A percentile compares a stretch with the other conserved stretches of the same genome.
Evolutionary conservation across 306 rosid species (phyloP).

Genomic region (Medicago ruthenica): DNA sequence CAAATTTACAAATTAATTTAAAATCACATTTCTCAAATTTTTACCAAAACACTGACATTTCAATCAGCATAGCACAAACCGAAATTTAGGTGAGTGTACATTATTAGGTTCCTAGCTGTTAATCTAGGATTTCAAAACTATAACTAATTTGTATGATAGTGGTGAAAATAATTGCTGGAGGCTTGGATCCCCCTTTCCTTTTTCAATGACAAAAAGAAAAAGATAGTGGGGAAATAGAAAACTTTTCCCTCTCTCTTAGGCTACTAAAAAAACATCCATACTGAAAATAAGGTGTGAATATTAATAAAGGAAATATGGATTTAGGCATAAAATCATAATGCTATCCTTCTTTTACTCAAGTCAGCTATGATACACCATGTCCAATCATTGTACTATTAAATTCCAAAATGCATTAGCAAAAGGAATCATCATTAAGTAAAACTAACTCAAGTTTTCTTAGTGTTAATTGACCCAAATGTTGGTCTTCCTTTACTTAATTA

Average conservation of each 20-base stretch:
- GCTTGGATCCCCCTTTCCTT: constrained; percentile 27
- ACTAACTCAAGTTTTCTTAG: constrained; percentile 13
- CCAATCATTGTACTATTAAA: constrained; percentile 41
- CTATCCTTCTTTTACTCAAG: constrained; percentile 34
- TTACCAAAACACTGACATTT: background rate
- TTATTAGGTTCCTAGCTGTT: constrained; percentile 22
- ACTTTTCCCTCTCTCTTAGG: constrained; percentile 29
- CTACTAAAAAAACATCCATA: constrained; percentile 29
- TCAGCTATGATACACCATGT: constrained; percentile 41
- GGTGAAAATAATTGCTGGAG: constrained; percentile 37
- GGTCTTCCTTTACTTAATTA: too few species aligned
- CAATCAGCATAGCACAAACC: background rate
- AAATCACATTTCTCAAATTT: background rate
- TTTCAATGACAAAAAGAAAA: constrained; percentile 41
- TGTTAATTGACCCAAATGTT: constrained; percentile 9
- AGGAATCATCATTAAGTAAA: constrained; percentile 30
- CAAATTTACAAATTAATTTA: background rate
- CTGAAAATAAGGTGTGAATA: constrained; percentile 44
- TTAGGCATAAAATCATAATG: constrained; percentile 41
- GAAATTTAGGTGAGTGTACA: background rate
- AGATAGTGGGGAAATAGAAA: constrained; percentile 35
- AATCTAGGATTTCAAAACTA: constrained; percentile 44
- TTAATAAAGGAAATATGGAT: constrained; percentile 36
- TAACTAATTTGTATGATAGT: constrained; percentile 38
- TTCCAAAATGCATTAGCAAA: constrained; percentile 32